Conservation (phyloP, 805 yeast species). For the Metschnikowia santaceciliae region DNA sequence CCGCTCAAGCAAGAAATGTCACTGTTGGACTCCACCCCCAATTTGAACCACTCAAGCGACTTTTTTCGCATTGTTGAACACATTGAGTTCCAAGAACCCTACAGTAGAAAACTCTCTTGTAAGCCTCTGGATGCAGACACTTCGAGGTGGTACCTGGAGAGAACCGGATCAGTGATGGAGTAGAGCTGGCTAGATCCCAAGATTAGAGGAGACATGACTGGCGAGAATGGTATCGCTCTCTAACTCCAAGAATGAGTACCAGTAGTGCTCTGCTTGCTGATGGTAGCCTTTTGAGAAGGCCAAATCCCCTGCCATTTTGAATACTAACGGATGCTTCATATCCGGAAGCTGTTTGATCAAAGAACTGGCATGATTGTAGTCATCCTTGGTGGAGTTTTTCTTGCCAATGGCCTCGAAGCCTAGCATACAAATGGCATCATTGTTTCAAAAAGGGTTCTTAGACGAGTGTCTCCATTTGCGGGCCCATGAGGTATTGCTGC, state of each 20-base stretch:
- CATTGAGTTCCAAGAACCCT: slow-evolving; percentile 78
- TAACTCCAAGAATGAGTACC: slow-evolving; percentile 51
- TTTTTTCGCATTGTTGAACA: slow-evolving; percentile 56
- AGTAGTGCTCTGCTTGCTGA: slow-evolving; percentile 57
- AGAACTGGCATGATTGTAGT: slow-evolving; percentile 56
- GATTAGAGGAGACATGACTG: slow-evolving; percentile 66
- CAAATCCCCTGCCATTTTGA: slow-evolving; percentile 76
- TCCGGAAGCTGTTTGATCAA: slow-evolving; percentile 57
- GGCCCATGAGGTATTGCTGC: too few relatives aligned
- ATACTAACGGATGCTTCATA: slow-evolving; percentile 65
- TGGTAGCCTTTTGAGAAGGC: slow-evolving; percentile 48
- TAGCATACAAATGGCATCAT: slow-evolving; percentile 72
- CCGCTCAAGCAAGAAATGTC: slow-evolving; percentile 67
- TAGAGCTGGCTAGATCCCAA: slow-evolving; percentile 69
- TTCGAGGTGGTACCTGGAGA: slow-evolving; percentile 71
- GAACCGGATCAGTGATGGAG: slow-evolving; percentile 55
- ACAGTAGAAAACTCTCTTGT: slow-evolving; percentile 68
- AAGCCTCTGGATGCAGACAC: slow-evolving; percentile 75
- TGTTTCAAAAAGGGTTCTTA: too few relatives aligned
- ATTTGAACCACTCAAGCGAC: slow-evolving; percentile 79
- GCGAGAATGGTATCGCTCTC: slow-evolving; percentile 58
- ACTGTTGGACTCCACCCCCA: slow-evolving; percentile 65
- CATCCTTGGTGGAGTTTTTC: slow-evolving; percentile 40
- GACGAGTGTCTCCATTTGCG: too few relatives aligned
- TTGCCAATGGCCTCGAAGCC: slow-evolving; percentile 57